Base-by-base conservation (phyloP, 1,139 yeast genomes). In the Kodamaea arcana region DNA sequence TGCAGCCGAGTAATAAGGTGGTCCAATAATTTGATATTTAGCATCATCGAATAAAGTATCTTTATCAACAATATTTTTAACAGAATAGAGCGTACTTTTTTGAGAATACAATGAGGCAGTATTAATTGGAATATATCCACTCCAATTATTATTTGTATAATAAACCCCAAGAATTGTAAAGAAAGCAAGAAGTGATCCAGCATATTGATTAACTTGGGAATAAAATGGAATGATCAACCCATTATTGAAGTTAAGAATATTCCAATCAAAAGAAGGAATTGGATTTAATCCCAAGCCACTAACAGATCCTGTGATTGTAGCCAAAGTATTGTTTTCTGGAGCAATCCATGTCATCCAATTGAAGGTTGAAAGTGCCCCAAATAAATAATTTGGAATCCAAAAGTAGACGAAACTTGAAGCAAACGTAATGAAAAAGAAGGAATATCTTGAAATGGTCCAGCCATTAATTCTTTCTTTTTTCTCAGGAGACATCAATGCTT, bases 1-100 rank as follows among this genome's bases (percentile, higher is more conserved):
- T 6, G 60, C 67, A 5, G 70, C 69, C 1, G 65, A 44, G 37
- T 62, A 64, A 42, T 54, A 65, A 31, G 71, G 69, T 2, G 78
- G 79, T 1, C 74, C 46, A 54, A 46, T 10, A 41, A 55, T 41
- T 11, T 44, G 33, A 35, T 50, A 50, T 34, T 46, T 46, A n/a
- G 30, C 39, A 4, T 46, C 16, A 27, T 44, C 48, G 24, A 50
- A 44, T 24, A 37, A 31, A 8, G 41, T 40, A 4, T 40, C 23
- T n/a, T 33, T 32, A 25, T 46, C 26, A 10, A 50, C 36, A 12
- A 50, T 34, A 10, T 18, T 20, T 10, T 30, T 36, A 10, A 48
- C 50, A 9, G 37, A 30, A 34, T 48, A 50, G 8, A 23, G 31
- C n/a, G 37, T 37, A 2, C 54, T 52, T 6, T 33, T 44, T 37